Evolutionary conservation across 352 stramenopile genomes (phyloP).

Genomic region (Globisporangium canariense): DNA sequence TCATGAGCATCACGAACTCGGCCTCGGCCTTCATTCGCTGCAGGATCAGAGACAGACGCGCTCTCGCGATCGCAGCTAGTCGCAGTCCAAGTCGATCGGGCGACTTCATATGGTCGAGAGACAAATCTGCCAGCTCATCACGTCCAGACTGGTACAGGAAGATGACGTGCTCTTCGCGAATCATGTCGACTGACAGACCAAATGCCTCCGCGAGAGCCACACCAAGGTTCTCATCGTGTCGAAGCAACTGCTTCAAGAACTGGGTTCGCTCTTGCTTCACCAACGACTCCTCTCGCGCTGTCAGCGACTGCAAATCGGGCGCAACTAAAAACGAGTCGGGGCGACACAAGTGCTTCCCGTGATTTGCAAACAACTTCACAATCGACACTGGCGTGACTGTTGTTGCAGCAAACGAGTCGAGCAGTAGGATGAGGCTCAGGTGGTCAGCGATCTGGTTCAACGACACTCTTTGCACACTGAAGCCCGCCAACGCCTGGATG

Average conservation of each 20-base stretch:
- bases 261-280: slow-evolving; percentile 48
- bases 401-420: slow-evolving; percentile 78
- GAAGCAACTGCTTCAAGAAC: slow-evolving; percentile 72
- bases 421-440: slow-evolving; percentile 69
- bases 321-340: slow-evolving; percentile 49
- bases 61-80: slow-evolving; percentile 64
- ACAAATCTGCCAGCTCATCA: slow-evolving; percentile 65
- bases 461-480: slow-evolving; percentile 39
- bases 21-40: slow-evolving; percentile 72
- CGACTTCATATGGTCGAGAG: slow-evolving; percentile 70
- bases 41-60: slow-evolving; percentile 68
- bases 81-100: slow-evolving; percentile 55
- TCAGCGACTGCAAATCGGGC: not conserved
- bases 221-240: slow-evolving; percentile 55
- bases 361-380: slow-evolving; percentile 53
- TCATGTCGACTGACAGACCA: slow-evolving; percentile 58
- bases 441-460: slow-evolving; percentile 49
- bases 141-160: slow-evolving; percentile 77
- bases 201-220: slow-evolving; percentile 77
- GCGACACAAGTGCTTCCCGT: slow-evolving; percentile 49
- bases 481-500: slow-evolving; percentile 39
- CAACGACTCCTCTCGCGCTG: slow-evolving; percentile 22
- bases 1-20: slow-evolving; percentile 80
- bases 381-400: slow-evolving; percentile 68
- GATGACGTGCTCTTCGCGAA: slow-evolving; percentile 77